phyloP scores from a whole-genome alignment of 345 rosid species.

The Rhodamnia argentea region DNA sequence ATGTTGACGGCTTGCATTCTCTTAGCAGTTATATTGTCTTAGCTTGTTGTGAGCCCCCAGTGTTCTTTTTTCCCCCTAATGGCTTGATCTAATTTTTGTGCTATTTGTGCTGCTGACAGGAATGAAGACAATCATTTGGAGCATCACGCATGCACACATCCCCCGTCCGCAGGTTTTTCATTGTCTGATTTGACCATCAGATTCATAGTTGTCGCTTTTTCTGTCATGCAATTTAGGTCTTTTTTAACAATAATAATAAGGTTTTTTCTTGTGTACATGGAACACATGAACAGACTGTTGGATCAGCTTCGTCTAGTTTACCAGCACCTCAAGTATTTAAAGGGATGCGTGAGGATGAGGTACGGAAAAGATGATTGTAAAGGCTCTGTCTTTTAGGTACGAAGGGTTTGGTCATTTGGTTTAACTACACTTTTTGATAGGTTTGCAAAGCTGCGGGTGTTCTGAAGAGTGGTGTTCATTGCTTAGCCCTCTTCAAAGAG shows the following conservation, averaged over 20 bases:
- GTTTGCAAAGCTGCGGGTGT: conserved; percentile 98
- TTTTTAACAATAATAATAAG: neutral
- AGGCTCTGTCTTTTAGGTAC: neutral
- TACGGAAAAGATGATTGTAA: conserved; percentile 10
- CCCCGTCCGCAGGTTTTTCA: conserved; percentile 82
- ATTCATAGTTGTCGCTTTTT: neutral
- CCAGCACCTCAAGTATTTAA: conserved; percentile 71
- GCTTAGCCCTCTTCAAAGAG: conserved; percentile 96
- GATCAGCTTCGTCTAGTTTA: conserved; percentile 44
- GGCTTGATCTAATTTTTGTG: neutral
- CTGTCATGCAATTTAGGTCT: neutral
- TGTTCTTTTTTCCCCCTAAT: neutral
- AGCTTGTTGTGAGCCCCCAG: neutral
- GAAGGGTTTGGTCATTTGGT: conserved; percentile 1
- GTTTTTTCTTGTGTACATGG: conserved; percentile 18
- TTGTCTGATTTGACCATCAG: neutral
- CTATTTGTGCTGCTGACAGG: conserved; percentile 28
- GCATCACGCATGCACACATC: conserved; percentile 94
- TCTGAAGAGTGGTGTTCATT: conserved; percentile 91
- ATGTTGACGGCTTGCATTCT: neutral
- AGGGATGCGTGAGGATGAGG: conserved; percentile 99
- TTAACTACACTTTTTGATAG: conserved; percentile 23
- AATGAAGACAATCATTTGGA: conserved; percentile 98
- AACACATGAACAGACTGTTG: conserved; percentile 57
- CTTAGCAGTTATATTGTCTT: neutral